Percentiles rank a stretch among this genome's conserved stretches.
These are phyloP conservation scores for Isabelozyma pseudorhagii DNA, from an alignment of 805 yeast species.

Conservation along the genomic window DNA sequence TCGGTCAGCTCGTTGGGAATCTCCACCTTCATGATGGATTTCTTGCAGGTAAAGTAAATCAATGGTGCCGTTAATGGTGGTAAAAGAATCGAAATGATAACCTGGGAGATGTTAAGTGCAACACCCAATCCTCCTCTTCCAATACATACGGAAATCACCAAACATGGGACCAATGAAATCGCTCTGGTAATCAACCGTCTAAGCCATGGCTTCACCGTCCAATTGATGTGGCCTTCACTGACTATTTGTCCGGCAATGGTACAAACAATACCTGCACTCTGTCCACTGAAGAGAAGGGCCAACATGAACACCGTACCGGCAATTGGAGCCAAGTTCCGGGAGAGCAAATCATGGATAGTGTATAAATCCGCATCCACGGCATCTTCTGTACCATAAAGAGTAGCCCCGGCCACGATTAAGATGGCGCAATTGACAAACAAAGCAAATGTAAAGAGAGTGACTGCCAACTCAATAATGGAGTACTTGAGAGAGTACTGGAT, in stretches of 20 bases:
- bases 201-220: constrained; percentile 79
- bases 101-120: constrained; percentile 84
- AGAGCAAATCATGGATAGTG: constrained; percentile 66
- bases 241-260: constrained; percentile 94
- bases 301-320: constrained; percentile 85
- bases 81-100: constrained; percentile 72
- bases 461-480: constrained; percentile 66
- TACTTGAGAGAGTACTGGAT: constrained; percentile 68
- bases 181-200: constrained; percentile 75
- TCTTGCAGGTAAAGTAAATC: constrained; percentile 73
- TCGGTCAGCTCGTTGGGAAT: constrained; percentile 16
- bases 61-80: constrained; percentile 86
- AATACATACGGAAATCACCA: constrained; percentile 64
- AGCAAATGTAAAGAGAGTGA: constrained; percentile 77
- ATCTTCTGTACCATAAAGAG: constrained; percentile 66
- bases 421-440: constrained; percentile 84
- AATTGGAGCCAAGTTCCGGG: constrained; percentile 58
- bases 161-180: constrained; percentile 79
- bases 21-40: constrained; percentile 63
- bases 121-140: constrained; percentile 70
- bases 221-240: constrained; percentile 82
- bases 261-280: constrained; percentile 89
- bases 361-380: constrained; percentile 81
- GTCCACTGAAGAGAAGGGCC: constrained; percentile 82
- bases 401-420: constrained; percentile 75